Base-by-base conservation (phyloP, 495 filamentous ascomycete species). In the Copromyces sp. region DNA sequence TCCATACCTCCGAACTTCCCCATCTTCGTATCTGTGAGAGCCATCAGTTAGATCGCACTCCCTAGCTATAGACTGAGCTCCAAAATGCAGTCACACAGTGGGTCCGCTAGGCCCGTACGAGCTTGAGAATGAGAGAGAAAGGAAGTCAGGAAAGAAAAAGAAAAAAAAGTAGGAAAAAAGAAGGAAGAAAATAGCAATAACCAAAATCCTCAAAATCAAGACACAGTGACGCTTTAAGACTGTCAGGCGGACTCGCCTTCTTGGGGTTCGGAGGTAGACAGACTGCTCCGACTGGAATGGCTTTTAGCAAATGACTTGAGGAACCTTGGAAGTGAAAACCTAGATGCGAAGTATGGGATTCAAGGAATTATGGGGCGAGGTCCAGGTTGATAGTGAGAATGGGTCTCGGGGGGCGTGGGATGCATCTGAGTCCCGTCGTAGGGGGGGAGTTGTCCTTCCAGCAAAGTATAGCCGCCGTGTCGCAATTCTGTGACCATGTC, bases 1-100 rank as follows among this genome's bases (percentile, higher is more conserved):
- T 38, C 87, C 87, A 75, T 87, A 86, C 72, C 82, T 82, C 47
- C 84, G 82, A 24, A 87, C 86, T 76, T 87, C 85, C 5, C 87
- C 87, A 61, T 88, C 86, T 72, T 86, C 85, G 75, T 85, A 86
- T 71, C 84, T 85, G 71, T 53, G 3, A 0, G 53, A 37, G 7
- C 29, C 24, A 8, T 65, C 53, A 35, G 53, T 65, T 35, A 65
- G 53, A 65, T 17, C 53, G 29, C 24, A 35, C 29, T 7, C 53
- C 29, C 29, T 35, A 14, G 53, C 2, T 37, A 65, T 65, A 35
- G 32, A 4, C 12, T 14, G 11, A 59, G 9, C 47, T 59, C 11
- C 47, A 59, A 59, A 29, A 14, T 14, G 47, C 11, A 32, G 47
- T 14, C 20, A 59, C 14, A 4, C 20, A 12, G 47, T 35, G 53